These are phyloP conservation scores for Podospora appendiculata DNA, from an alignment of 495 filamentous ascomycete genomes.

Conservation along the genomic window DNA sequence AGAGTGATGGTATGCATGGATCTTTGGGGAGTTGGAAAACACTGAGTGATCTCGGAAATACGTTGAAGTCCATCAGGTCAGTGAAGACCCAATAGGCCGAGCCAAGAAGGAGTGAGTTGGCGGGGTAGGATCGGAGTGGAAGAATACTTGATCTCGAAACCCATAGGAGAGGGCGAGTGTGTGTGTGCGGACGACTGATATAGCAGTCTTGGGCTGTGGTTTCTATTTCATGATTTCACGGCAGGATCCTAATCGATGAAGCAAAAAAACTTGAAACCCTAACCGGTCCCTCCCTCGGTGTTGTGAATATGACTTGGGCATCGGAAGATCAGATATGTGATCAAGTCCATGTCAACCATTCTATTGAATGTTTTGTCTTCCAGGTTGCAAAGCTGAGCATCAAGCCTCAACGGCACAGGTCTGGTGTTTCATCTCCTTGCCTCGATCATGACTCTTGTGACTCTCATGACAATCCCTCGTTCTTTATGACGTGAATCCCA, in stretches of 20 bases:
- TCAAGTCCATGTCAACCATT: too few relatives aligned
- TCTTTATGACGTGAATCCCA: too few relatives aligned
- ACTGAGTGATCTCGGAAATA: neutral
- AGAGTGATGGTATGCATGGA: neutral
- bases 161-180: neutral
- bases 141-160: neutral
- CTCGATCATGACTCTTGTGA: too few relatives aligned
- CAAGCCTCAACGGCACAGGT: too few relatives aligned
- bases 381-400: too few relatives aligned
- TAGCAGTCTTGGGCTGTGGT: conserved; percentile 22
- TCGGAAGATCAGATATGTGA: too few relatives aligned
- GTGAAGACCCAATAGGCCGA: neutral
- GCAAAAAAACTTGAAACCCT: neutral
- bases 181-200: neutral
- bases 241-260: conserved; percentile 33
- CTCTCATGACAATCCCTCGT: too few relatives aligned
- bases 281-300: too few relatives aligned
- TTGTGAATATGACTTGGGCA: too few relatives aligned
- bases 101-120: neutral
- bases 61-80: neutral
- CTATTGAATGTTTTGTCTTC: too few relatives aligned
- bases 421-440: too few relatives aligned
- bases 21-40: conserved; percentile 1
- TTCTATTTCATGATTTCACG: conserved; percentile 34
- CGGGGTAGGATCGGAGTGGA: neutral